Conservation (phyloP, 768 basidiomycete genomes). For the Sistotremastrum suecicum region DNA sequence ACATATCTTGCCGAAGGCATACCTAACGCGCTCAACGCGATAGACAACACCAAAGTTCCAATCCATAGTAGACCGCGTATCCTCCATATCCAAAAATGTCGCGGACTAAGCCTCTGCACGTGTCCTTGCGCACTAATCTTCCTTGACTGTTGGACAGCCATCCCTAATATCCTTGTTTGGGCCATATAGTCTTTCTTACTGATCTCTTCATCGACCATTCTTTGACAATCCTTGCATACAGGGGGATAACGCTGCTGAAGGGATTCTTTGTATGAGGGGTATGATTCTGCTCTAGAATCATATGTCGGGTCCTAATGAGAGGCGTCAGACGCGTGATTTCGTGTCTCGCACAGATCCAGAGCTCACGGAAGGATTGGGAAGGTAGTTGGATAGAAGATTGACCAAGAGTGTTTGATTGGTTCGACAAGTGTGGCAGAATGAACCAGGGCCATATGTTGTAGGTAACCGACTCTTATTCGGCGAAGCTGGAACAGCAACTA, state of each 20-base stretch:
- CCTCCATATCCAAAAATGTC: slow-evolving; percentile 52
- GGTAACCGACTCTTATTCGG: slow-evolving; percentile 58
- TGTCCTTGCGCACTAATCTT: slow-evolving; percentile 28
- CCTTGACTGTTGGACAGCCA: slow-evolving; percentile 55
- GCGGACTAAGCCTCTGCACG: slow-evolving; percentile 25
- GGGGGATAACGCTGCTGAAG: slow-evolving; percentile 78
- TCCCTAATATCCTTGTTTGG: slow-evolving; percentile 58
- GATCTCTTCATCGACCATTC: slow-evolving; percentile 74
- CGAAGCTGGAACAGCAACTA: slow-evolving; percentile 30
- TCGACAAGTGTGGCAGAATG: slow-evolving; percentile 80
- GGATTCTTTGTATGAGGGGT: slow-evolving; percentile 60
- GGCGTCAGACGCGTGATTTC: slow-evolving; percentile 1
- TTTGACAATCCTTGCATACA: slow-evolving; percentile 62
- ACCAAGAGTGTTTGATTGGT: slow-evolving; percentile 86
- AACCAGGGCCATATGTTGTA: slow-evolving; percentile 33
- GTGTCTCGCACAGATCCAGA: background rate
- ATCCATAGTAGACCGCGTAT: slow-evolving; percentile 57
- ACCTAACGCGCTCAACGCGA: slow-evolving; percentile 36
- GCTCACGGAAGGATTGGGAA: slow-evolving; percentile 65
- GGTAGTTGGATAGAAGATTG: slow-evolving; percentile 80
- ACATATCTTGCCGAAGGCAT: no score
- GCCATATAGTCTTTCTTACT: slow-evolving; percentile 70
- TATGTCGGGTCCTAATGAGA: slow-evolving; percentile 59
- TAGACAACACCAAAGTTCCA: slow-evolving; percentile 26
- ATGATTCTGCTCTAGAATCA: slow-evolving; percentile 39